Conservation (phyloP, 2,329 filamentous ascomycete genomes). For the Zasmidium citrigriseum region DNA sequence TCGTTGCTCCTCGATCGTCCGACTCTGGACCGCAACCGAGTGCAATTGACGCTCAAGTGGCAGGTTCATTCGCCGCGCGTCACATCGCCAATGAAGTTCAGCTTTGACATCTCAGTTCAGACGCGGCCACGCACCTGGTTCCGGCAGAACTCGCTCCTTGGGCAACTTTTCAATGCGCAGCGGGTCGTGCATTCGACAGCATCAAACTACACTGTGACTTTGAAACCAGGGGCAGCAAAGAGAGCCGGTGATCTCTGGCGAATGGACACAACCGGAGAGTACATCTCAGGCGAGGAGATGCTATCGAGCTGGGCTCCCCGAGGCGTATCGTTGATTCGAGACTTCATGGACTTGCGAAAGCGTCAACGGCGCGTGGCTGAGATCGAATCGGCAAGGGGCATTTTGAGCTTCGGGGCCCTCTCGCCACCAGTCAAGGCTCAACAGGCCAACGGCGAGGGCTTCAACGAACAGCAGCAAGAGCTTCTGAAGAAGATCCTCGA, state of each 20-base stretch:
- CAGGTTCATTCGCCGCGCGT: constrained; percentile 81
- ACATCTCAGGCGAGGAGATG: constrained; percentile 92
- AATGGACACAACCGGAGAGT: constrained; percentile 91
- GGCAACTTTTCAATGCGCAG: constrained; percentile 80
- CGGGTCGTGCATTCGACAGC: constrained; percentile 85
- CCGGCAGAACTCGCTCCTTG: constrained; percentile 82
- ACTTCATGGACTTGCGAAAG: constrained; percentile 76
- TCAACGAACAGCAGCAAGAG: constrained; percentile 37
- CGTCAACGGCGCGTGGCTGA: constrained; percentile 74
- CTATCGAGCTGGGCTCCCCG: constrained; percentile 83
- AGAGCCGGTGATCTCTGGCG: constrained; percentile 91
- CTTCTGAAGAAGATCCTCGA: constrained; percentile 58
- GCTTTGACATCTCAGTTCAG: constrained; percentile 77
- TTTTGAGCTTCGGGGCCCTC: constrained; percentile 46
- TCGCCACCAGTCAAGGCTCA: constrained; percentile 49
- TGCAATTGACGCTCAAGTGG: constrained; percentile 86
- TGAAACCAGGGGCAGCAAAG: constrained; percentile 88
- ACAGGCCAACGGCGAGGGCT: constrained; percentile 16
- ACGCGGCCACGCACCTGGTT: constrained; percentile 82
- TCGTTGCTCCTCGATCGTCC: constrained; percentile 92
- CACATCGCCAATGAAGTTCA: constrained; percentile 85
- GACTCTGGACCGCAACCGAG: constrained; percentile 87
- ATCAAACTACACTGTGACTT: constrained; percentile 80
- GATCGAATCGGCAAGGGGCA: constrained; percentile 71
- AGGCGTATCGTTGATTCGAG: constrained; percentile 85